Conservation (phyloP, 495 filamentous ascomycete species). For the Tuber calosporum region DNA sequence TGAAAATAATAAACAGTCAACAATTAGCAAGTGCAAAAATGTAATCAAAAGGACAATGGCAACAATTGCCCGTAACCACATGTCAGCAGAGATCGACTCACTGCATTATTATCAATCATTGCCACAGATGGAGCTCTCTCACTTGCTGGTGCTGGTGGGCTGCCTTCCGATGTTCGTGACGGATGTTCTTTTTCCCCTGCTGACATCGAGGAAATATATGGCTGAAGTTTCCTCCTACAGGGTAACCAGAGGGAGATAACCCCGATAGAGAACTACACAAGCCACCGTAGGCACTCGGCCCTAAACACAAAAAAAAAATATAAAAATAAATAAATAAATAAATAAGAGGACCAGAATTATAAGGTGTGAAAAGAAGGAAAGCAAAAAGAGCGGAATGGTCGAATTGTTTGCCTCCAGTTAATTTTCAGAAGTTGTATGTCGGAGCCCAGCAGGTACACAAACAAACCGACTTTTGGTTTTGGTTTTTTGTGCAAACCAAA, state of each 20-base stretch:
- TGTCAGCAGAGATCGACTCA: not conserved
- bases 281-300: not conserved
- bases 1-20: not conserved
- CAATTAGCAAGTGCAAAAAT: not conserved
- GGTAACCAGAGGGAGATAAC: not conserved
- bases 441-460: not conserved
- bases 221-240: not conserved
- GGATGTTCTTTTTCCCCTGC: not conserved
- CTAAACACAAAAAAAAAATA: not conserved
- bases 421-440: not conserved
- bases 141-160: not conserved
- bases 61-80: not conserved
- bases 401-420: not conserved
- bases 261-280: not conserved
- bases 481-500: not conserved
- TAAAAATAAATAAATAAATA: too few relatives aligned
- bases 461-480: not conserved
- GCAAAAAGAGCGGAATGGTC: conserved; percentile 3
- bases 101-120: not conserved
- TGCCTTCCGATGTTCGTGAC: not conserved
- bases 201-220: not conserved
- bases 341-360: not conserved
- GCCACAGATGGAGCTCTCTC: not conserved
- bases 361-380: not conserved
- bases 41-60: not conserved